Base-by-base conservation (phyloP, 2,329 filamentous ascomycete species). In the Sporothrix euskadiensis region DNA sequence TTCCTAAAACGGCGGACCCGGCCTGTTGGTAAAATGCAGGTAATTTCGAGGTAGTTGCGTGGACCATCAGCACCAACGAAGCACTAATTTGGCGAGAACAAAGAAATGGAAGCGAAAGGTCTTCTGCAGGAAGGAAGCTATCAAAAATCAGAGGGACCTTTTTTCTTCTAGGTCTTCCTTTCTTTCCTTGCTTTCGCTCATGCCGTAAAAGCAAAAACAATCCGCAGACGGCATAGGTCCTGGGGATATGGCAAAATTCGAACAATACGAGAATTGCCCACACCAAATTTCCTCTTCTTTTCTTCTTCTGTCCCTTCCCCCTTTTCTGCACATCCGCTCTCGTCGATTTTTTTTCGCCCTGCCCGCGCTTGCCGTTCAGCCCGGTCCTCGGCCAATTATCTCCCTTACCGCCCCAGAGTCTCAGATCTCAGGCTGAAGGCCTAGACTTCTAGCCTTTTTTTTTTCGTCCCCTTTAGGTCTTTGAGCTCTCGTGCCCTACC, bases 1-100 rank as follows among this genome's bases (percentile, higher is more conserved):
- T 26, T 59, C 56, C 56, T 59, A 59, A 59, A 59, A 59, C 56
- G 56, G 30, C 56, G 56, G 56, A n/a, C 30, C 30, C 56, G 7
- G 30, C 26, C 16, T 59, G 30, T 59, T 59, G 26, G 26, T 59
- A 59, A 35, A n/a, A 59, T 35, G 52, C n/a, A 3, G n/a, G 52
- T 56, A 26, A 14, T 49, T 6, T 52, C 47, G 5, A 19, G 47
- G 16, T 16, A n/a, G 47, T 30, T 49, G 44, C 22, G 22, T 22
- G 52, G 22, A 30, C 22, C 26, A 56, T 26, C 26, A 22, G 10
- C 22, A 22, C 26, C 52, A 22, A 56, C 44, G 14, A 49, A 49
- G n/a, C 52, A 56, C n/a, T 56, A 26, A n/a, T n/a, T 4, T 1
- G n/a, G 10, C 52, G 52, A 56, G 52, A 19, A 59, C 56, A 59